phyloP scores from a whole-genome alignment of 179 eudicot species.

The Dionaea muscipula region DNA sequence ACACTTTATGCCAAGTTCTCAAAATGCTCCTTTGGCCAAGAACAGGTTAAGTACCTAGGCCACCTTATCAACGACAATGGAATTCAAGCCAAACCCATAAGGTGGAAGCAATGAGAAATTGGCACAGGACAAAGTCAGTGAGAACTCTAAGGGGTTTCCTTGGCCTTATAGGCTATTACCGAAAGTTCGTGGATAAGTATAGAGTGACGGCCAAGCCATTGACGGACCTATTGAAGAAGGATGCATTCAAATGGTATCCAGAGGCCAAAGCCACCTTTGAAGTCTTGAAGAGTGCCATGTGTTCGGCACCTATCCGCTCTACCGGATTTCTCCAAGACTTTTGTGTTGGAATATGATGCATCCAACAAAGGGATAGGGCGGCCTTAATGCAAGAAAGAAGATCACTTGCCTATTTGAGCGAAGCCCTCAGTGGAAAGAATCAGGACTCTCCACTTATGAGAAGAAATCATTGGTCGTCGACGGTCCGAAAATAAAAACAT shows the following conservation, averaged over 20 bases:
- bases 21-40: no score
- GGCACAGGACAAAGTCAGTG: background rate
- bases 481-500: background rate
- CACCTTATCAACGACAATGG: background rate
- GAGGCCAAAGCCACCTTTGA: background rate
- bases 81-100: background rate
- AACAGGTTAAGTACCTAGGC: conserved; percentile 2
- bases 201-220: background rate
- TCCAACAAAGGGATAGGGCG: background rate
- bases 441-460: background rate
- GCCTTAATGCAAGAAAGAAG: background rate
- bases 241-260: background rate
- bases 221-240: background rate
- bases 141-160: conserved; percentile 4
- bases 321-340: conserved; percentile 1
- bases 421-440: background rate
- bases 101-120: background rate
- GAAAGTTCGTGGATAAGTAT: background rate
- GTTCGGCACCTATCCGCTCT: background rate
- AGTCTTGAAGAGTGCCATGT: background rate
- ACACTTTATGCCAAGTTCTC: conserved; percentile 4
- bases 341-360: conserved; percentile 6
- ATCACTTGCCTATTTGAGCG: background rate
- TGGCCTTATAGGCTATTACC: no score
- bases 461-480: background rate